Base-by-base conservation (phyloP, 495 filamentous ascomycete species). In the Neurospora hispaniola region DNA sequence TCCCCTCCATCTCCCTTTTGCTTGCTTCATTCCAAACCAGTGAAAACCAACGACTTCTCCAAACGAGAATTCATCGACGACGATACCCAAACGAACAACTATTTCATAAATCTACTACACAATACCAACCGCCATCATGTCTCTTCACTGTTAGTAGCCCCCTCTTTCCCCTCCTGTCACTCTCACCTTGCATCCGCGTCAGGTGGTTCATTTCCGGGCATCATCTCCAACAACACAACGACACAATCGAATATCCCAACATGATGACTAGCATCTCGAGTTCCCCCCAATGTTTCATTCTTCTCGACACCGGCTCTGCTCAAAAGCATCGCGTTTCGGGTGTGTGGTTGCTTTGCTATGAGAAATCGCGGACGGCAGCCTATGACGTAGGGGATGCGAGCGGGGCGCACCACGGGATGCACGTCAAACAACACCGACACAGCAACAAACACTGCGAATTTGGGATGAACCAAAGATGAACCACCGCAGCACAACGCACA, bases 111-210 rank as follows among this genome's bases (percentile, higher is more conserved):
- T 46, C 48, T 11, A 69, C 71, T 39, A 59, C 31, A 20, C 39
- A 12, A 73, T 23, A 69, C 74, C 38, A 74, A 73, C 73, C 74
- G 74, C 72, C 79, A 86, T 75, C 81, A 88, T 88, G 86, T 87
- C 86, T 86, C 85, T 88, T 71, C 84, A 87, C 77, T 88, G 86
- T 88, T 76, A 80, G 86, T 86, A 68, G 38, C 16, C 69, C 54
- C 12, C 38, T 16, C 38, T 43, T 43, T 16, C 38, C 41, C 41
- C 42, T 38, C 69, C 44, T 54, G 41, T 20, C 20, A 12, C 59
- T 42, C 62, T 44, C 54, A 66, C 54, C 23, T 66, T 66, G 54
- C 54, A 66, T 66, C 27, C 27, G 54, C 54, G 54, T 27, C 3
- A 66, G 54, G 27, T 66, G 54, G 54, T 35, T 66, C 54, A 66